phyloP scores from a whole-genome alignment of 1,284 basidiomycete genomes.

The Cryptococcus amylolentus region DNA sequence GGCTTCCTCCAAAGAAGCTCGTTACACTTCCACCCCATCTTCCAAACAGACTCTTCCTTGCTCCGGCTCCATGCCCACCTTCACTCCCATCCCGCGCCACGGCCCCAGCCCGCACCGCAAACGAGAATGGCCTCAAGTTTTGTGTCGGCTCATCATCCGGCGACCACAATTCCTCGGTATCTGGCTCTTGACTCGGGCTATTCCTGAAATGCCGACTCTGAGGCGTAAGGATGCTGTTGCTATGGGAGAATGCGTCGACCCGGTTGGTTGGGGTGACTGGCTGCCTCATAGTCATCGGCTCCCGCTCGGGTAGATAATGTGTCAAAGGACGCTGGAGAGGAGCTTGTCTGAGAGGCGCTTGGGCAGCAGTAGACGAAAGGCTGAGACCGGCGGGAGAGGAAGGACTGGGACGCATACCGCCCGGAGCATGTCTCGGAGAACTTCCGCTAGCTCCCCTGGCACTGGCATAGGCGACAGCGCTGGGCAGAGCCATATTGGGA shows the following conservation, averaged over 20 bases:
- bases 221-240: constrained; percentile 26
- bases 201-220: constrained; percentile 27
- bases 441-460: neutral
- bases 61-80: constrained; percentile 14
- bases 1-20: constrained; percentile 77
- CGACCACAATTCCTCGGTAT: constrained; percentile 39
- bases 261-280: neutral
- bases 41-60: constrained; percentile 54
- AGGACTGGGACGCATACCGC: constrained; percentile 30
- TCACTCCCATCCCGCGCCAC: constrained; percentile 26
- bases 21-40: constrained; percentile 64
- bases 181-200: constrained; percentile 8
- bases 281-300: constrained; percentile 14
- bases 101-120: constrained; percentile 46
- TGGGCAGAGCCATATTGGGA: constrained; percentile 9
- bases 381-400: constrained; percentile 35
- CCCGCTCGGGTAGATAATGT: constrained; percentile 37
- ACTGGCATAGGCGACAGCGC: constrained; percentile 17
- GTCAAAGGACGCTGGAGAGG: constrained; percentile 30
- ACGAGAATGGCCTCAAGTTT: constrained; percentile 46
- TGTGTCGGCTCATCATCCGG: constrained; percentile 24
- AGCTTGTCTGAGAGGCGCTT: neutral
- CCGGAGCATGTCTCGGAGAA: neutral
- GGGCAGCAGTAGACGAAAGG: constrained; percentile 1
- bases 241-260: too few relatives aligned